Conservation (phyloP, 2,329 filamentous ascomycete genomes). For the Aspergillus sp. region DNA sequence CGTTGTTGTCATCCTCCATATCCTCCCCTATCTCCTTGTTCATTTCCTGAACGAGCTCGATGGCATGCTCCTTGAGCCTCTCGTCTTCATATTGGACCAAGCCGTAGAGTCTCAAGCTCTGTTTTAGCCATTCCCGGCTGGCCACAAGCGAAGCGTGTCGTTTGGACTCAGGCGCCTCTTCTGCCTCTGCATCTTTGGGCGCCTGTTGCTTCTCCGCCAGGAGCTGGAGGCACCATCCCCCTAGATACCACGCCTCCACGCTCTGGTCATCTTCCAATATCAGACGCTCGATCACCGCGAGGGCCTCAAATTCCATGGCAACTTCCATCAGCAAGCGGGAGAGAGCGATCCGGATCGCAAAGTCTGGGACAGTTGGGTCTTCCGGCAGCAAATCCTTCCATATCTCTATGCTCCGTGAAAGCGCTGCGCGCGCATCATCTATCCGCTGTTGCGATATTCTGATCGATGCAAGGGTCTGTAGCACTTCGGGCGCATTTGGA, state of each 20-base stretch:
- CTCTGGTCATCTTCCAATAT: slow-evolving; percentile 85
- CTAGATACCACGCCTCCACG: slow-evolving; percentile 94
- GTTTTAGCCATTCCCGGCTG: slow-evolving; percentile 72
- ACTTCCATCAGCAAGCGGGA: slow-evolving; percentile 83
- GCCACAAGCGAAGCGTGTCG: slow-evolving; percentile 59
- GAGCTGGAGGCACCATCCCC: slow-evolving; percentile 84
- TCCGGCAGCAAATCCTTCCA: slow-evolving; percentile 72
- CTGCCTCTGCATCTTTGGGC: slow-evolving; percentile 24
- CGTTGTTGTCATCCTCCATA: slow-evolving; percentile 47
- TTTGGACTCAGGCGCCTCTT: slow-evolving; percentile 37
- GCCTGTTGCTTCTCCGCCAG: slow-evolving; percentile 41
- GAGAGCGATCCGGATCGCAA: slow-evolving; percentile 74
- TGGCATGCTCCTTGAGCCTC: slow-evolving; percentile 34
- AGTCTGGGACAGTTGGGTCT: slow-evolving; percentile 69
- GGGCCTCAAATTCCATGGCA: slow-evolving; percentile 72
- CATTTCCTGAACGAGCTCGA: slow-evolving; percentile 43
- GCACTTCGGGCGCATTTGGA: slow-evolving; percentile 73
- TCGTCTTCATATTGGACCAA: slow-evolving; percentile 63
- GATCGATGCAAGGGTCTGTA: slow-evolving; percentile 90
- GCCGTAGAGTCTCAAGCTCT: slow-evolving; percentile 69
- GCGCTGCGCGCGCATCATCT: slow-evolving; percentile 70
- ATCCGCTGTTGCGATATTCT: slow-evolving; percentile 75
- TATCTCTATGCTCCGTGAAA: slow-evolving; percentile 67
- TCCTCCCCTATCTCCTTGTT: slow-evolving; percentile 56
- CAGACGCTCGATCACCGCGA: slow-evolving; percentile 74